Evolutionary conservation across 441 rosid genomes (phyloP).

Genomic region (Macaranga tanarius): DNA sequence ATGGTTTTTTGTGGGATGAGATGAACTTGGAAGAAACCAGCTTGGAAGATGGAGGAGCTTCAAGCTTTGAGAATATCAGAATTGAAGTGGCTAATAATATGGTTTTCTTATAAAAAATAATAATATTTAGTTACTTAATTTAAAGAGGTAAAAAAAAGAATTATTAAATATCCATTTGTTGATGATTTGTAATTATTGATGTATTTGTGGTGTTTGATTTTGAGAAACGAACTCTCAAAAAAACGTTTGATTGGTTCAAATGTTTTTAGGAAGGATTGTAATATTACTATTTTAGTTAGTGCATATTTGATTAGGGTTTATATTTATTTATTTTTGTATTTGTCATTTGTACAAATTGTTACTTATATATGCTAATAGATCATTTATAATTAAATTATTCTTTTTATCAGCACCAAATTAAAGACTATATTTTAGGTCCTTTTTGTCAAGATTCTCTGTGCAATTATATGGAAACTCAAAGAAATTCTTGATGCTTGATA

Average conservation of each 20-base stretch:
- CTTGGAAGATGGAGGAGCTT: slow-evolving; percentile 43
- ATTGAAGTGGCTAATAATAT: slow-evolving; percentile 48
- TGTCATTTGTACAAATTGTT: slow-evolving; percentile 18
- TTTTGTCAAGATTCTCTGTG: no score
- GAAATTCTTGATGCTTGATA: no score
- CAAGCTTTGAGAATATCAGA: slow-evolving; percentile 52
- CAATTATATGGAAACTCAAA: no score
- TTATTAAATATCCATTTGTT: slow-evolving; percentile 13
- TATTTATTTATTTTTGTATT: background rate
- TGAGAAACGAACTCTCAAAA: background rate
- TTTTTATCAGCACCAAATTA: no score
- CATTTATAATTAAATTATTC: no score
- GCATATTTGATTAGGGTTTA: background rate
- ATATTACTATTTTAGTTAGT: background rate
- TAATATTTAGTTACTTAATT: no score
- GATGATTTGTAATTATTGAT: slow-evolving; percentile 14
- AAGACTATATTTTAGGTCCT: no score
- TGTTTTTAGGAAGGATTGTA: slow-evolving; percentile 7
- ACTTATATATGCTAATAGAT: no score
- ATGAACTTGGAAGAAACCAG: slow-evolving; percentile 48
- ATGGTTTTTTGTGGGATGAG: slow-evolving; percentile 57
- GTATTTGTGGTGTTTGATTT: slow-evolving; percentile 13
- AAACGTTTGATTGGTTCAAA: slow-evolving; percentile 8
- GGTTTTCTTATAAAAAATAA: slow-evolving; percentile 42
- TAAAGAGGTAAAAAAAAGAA: background rate